A percentile compares a stretch with the other conserved stretches of the same genome.
Evolutionary conservation across 2,329 filamentous ascomycete species (phyloP).

Genomic region (Aspergillus neotritici): DNA sequence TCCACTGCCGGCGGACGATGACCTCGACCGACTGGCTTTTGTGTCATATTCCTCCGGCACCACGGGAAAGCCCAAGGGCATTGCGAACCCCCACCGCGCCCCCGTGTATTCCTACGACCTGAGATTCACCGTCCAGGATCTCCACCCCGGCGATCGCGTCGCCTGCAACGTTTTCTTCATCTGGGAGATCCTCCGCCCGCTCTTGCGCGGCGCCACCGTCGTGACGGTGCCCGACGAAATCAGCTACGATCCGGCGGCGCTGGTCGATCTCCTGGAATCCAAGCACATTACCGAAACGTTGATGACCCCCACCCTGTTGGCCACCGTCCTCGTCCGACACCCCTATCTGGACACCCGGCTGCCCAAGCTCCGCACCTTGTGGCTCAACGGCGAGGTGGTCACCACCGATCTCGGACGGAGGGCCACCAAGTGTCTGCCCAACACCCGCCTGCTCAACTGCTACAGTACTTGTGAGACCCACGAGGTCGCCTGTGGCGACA

Average conservation of each 20-base stretch:
- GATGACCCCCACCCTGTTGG: slow-evolving; percentile 75
- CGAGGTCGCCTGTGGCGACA: slow-evolving; percentile 71
- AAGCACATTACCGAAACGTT: slow-evolving; percentile 71
- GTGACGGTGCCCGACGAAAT: slow-evolving; percentile 68
- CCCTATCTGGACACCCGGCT: slow-evolving; percentile 59
- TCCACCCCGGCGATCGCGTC: slow-evolving; percentile 66
- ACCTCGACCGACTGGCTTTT: slow-evolving; percentile 69
- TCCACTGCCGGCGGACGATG: slow-evolving; percentile 56
- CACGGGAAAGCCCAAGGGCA: slow-evolving; percentile 74
- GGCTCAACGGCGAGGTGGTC: slow-evolving; percentile 79
- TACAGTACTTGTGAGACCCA: slow-evolving; percentile 81
- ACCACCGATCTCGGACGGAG: slow-evolving; percentile 69
- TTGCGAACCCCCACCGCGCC: slow-evolving; percentile 71
- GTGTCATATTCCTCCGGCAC: slow-evolving; percentile 78
- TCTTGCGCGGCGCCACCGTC: slow-evolving; percentile 70
- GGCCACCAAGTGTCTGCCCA: slow-evolving; percentile 61
- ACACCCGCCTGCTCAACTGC: slow-evolving; percentile 66
- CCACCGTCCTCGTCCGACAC: slow-evolving; percentile 66
- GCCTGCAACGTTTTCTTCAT: slow-evolving; percentile 88
- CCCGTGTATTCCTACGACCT: slow-evolving; percentile 68
- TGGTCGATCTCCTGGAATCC: slow-evolving; percentile 63
- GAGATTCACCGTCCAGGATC: slow-evolving; percentile 64
- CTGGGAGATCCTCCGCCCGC: slow-evolving; percentile 75
- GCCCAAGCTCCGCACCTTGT: slow-evolving; percentile 63
- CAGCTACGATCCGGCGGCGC: slow-evolving; percentile 69